Conservation (phyloP, 257 asterid species). For the Nicotiana benthamiana region DNA sequence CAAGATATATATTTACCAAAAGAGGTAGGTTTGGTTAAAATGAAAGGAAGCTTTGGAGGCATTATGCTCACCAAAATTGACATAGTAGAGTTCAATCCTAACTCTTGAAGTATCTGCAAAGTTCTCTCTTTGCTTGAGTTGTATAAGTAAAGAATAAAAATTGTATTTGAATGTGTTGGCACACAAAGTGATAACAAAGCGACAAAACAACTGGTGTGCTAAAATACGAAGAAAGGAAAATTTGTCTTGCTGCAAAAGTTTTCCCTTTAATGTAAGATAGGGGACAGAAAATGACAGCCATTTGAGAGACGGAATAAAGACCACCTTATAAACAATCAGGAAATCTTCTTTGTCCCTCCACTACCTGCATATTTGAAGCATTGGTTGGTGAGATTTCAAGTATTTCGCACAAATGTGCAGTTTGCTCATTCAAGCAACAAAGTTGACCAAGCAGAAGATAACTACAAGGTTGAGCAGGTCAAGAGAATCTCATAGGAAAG, state of each 20-base stretch:
- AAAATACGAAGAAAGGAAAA: no score
- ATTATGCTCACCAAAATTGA: not conserved
- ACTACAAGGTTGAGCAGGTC: not conserved
- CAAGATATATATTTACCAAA: not conserved
- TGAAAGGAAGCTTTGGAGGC: not conserved
- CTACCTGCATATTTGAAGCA: not conserved
- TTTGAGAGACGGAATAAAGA: not conserved
- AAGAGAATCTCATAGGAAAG: not conserved
- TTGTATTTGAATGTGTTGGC: no score
- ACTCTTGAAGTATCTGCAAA: not conserved
- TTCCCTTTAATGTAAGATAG: no score
- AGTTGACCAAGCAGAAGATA: constrained; percentile 8
- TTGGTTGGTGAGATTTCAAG: constrained; percentile 6
- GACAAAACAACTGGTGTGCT: no score
- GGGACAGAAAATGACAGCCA: no score
- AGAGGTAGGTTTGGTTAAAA: not conserved
- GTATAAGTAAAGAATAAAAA: not conserved
- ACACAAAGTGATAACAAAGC: no score
- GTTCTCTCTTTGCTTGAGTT: not conserved
- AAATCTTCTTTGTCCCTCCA: not conserved
- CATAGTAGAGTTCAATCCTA: not conserved
- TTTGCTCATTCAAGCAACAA: not conserved
- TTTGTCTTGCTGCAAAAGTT: no score
- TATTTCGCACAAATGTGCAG: constrained; percentile 10
- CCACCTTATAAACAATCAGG: not conserved